These are phyloP conservation scores for Penicillium ochrochloron DNA, from an alignment of 495 filamentous ascomycete species.

Conservation along the genomic window DNA sequence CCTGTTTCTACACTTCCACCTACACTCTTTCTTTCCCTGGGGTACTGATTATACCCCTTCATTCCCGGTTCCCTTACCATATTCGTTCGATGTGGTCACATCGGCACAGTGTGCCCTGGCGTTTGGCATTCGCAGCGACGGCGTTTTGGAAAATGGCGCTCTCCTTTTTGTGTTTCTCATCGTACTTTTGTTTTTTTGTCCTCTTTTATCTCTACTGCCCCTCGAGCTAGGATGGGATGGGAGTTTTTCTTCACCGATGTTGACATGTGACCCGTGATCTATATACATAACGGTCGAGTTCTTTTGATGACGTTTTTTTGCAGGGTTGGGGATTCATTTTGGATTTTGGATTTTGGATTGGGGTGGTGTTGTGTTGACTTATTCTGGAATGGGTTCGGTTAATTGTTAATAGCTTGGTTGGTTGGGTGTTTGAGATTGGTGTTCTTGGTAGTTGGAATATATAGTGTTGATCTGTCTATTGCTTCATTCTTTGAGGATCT, in stretches of 20 bases:
- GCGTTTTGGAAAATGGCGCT: neutral
- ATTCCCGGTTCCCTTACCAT: neutral
- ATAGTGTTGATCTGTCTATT: too few relatives aligned
- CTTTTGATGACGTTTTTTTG: neutral
- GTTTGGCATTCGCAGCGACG: neutral
- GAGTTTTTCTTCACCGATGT: neutral
- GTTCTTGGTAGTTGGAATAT: neutral
- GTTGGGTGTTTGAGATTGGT: neutral
- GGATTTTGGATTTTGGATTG: neutral
- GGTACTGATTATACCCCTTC: neutral
- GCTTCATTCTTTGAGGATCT: too few relatives aligned
- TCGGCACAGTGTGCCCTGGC: neutral
- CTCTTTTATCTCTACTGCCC: neutral
- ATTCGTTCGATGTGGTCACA: neutral
- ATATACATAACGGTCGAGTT: neutral
- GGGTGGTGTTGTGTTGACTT: neutral
- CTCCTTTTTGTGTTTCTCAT: too few relatives aligned
- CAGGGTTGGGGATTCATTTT: neutral
- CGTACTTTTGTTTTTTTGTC: neutral
- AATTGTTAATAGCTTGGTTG: neutral
- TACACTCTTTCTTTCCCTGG: neutral
- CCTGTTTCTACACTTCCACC: neutral
- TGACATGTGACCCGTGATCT: neutral
- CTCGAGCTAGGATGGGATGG: neutral
- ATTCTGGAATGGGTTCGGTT: slow-evolving; percentile 5